phyloP scores from a whole-genome alignment of 2,329 filamentous ascomycete species.

The Ascochyta koolunga region DNA sequence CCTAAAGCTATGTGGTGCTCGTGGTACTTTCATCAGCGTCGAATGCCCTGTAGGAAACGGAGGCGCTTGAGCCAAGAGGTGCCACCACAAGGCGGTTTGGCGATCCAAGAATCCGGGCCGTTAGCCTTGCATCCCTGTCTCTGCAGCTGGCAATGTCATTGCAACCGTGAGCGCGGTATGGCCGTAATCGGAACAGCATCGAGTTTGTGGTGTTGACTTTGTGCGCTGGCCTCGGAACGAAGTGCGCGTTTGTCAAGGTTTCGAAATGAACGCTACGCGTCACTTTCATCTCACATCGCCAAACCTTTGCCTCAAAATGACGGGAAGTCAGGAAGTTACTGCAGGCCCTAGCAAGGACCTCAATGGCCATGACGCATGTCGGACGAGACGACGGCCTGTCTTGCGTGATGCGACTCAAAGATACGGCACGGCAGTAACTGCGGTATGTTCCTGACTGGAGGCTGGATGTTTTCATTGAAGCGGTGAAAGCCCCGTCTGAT shows the following conservation, averaged over 20 bases:
- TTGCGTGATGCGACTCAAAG: conserved; percentile 32
- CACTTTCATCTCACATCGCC: conserved; percentile 15
- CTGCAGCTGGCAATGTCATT: conserved; percentile 5
- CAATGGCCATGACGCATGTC: conserved; percentile 31
- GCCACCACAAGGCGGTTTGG: conserved; percentile 26
- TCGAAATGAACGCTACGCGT: conserved; percentile 8
- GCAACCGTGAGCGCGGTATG: conserved; percentile 9
- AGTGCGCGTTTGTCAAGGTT: neutral
- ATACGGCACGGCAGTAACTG: conserved; percentile 26
- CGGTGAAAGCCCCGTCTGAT: conserved; percentile 38
- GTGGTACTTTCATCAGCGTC: conserved; percentile 45
- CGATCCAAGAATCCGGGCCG: conserved; percentile 34
- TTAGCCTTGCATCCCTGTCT: conserved; percentile 25
- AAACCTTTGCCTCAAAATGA: conserved; percentile 11
- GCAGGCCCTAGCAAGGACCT: conserved; percentile 20
- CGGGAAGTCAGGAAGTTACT: conserved; percentile 21
- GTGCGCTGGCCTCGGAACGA: neutral
- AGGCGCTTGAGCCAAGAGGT: conserved; percentile 26
- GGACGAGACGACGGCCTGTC: conserved; percentile 19
- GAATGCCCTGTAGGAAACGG: conserved; percentile 26
- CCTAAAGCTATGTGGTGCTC: conserved; percentile 28
- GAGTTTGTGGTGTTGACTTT: neutral
- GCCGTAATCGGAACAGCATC: conserved; percentile 2
- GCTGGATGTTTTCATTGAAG: conserved; percentile 26
- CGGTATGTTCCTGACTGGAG: conserved; percentile 31